Conservation (phyloP, 768 basidiomycete genomes). For the Ramaria sp. region DNA sequence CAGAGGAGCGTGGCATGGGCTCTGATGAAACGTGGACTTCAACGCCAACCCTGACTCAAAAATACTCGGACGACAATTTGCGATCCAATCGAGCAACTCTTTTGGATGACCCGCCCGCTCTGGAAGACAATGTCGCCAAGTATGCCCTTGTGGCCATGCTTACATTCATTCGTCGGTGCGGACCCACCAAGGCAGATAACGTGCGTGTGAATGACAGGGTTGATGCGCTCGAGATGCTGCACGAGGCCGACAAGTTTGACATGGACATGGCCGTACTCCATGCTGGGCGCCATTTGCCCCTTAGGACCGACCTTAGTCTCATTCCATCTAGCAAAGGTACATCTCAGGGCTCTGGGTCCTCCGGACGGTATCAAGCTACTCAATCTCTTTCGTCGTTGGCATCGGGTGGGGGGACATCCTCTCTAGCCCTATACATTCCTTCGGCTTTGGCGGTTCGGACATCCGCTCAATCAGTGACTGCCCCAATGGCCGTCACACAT, state of each 20-base stretch:
- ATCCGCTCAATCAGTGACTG: neutral
- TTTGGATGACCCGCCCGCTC: neutral
- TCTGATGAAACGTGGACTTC: neutral
- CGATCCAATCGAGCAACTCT: neutral
- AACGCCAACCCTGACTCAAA: neutral
- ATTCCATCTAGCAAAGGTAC: neutral
- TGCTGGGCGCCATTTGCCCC: neutral
- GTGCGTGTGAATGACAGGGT: neutral
- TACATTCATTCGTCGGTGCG: neutral
- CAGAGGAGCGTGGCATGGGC: neutral
- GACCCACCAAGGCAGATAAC: conserved; percentile 1
- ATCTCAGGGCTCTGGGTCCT: neutral
- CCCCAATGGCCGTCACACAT: conserved; percentile 8
- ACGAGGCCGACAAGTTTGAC: neutral
- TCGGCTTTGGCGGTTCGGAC: conserved; percentile 8
- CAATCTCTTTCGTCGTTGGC: neutral
- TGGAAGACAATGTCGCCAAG: conserved; percentile 1
- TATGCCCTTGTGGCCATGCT: neutral
- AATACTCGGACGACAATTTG: neutral
- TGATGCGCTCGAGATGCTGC: neutral
- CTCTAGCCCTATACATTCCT: neutral
- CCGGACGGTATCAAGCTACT: neutral
- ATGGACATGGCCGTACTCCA: neutral
- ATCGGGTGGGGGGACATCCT: neutral
- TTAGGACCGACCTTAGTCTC: neutral